phyloP scores from a whole-genome alignment of 1,284 basidiomycete genomes.

The Apiotrichum sp. region DNA sequence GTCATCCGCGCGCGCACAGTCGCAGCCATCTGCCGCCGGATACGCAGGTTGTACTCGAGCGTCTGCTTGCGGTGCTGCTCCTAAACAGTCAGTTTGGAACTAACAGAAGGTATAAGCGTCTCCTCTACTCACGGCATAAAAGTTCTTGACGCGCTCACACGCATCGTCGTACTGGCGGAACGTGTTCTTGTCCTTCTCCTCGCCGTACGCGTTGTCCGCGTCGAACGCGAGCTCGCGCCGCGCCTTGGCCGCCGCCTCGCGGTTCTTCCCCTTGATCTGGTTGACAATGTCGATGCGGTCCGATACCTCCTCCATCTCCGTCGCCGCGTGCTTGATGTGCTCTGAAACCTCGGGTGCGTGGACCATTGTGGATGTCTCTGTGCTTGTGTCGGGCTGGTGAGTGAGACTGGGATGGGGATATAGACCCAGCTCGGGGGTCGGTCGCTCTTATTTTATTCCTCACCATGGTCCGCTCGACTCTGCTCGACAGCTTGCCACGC shows the following conservation, averaged over 20 bases:
- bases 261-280: slow-evolving; percentile 29
- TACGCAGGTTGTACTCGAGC: slow-evolving; percentile 70
- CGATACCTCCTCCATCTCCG: slow-evolving; percentile 59
- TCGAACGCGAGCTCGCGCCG: slow-evolving; percentile 50
- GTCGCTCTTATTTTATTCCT: no score
- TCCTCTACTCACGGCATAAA: slow-evolving; percentile 53
- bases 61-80: slow-evolving; percentile 90
- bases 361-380: slow-evolving; percentile 3
- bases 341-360: slow-evolving; percentile 41
- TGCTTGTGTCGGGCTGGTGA: no score
- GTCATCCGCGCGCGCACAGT: slow-evolving; percentile 41
- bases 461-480: no score
- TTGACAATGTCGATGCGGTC: slow-evolving; percentile 65
- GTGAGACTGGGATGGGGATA: no score
- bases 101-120: no score
- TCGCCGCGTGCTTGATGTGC: slow-evolving; percentile 26
- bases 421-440: no score
- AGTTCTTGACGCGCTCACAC: slow-evolving; percentile 76
- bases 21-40: slow-evolving; percentile 47
- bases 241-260: no score
- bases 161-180: slow-evolving; percentile 54
- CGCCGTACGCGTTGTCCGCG: slow-evolving; percentile 61
- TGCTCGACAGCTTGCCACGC: no score
- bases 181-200: slow-evolving; percentile 64
- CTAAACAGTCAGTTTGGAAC: slow-evolving; percentile 20